Evolutionary conservation across 148 eudicot species (phyloP).

Genomic region (Spergularia marina): DNA sequence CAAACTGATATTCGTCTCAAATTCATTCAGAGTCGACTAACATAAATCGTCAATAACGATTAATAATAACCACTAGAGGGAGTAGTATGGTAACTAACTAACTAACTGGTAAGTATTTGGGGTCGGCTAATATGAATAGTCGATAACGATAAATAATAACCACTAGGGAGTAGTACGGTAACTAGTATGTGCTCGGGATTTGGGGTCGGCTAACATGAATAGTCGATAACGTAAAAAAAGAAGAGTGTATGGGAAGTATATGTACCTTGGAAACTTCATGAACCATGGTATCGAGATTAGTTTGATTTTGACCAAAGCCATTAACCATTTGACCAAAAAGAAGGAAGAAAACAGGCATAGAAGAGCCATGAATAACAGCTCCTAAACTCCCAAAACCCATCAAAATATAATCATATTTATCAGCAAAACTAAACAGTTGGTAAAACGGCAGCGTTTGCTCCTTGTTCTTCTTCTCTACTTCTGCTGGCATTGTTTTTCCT

Average conservation of each 20-base stretch:
- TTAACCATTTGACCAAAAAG: constrained; percentile 94
- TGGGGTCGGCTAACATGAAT: neutral
- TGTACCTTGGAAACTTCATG: constrained; percentile 91
- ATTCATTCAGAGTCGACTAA: no score
- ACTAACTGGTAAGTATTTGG: no score
- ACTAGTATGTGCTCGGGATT: no score
- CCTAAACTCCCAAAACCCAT: constrained; percentile 74
- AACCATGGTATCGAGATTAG: constrained; percentile 74
- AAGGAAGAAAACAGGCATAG: constrained; percentile 95
- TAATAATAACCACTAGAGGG: no score
- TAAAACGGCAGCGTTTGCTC: constrained; percentile 84
- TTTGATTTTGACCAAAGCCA: constrained; percentile 88
- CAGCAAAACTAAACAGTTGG: constrained; percentile 79
- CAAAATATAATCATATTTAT: constrained; percentile 60
- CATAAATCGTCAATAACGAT: no score
- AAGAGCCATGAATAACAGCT: constrained; percentile 87
- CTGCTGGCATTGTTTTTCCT: constrained; percentile 54
- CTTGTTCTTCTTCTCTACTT: constrained; percentile 74
- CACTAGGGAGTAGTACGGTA: no score
- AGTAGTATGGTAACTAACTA: no score
- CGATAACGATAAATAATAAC: no score
- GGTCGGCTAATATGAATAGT: no score
- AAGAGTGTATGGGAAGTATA: neutral
- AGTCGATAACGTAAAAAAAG: neutral
- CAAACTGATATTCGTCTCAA: neutral